Evolutionary conservation across 1,139 yeast genomes (phyloP).

Genomic region (Nakaseomyces kungkrabaensis): DNA sequence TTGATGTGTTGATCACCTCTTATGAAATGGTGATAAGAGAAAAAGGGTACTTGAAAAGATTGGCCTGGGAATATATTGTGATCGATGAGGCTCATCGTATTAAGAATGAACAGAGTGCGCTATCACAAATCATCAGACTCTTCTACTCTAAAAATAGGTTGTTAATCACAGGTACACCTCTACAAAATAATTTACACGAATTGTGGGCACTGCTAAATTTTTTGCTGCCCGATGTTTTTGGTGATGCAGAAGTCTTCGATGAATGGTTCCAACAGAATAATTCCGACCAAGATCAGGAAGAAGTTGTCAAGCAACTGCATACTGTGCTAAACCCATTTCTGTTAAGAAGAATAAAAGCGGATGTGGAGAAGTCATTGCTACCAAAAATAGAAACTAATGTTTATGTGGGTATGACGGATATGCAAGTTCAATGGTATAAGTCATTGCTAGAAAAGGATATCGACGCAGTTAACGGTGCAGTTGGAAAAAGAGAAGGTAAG

Average conservation of each 20-base stretch:
- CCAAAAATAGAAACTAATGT: constrained; percentile 69
- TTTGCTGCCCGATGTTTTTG: constrained; percentile 66
- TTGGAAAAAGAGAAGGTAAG: constrained; percentile 64
- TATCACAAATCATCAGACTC: constrained; percentile 65
- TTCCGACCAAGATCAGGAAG: constrained; percentile 41
- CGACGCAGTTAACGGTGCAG: constrained; percentile 75
- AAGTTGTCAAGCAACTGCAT: constrained; percentile 76
- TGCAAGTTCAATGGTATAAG: constrained; percentile 72
- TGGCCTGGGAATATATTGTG: constrained; percentile 65
- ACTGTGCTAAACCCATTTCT: constrained; percentile 74
- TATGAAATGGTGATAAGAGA: constrained; percentile 73
- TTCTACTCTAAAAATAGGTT: constrained; percentile 62
- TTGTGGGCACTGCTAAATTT: constrained; percentile 73
- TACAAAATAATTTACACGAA: constrained; percentile 70
- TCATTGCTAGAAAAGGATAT: constrained; percentile 68
- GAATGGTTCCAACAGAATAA: constrained; percentile 50
- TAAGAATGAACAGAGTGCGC: constrained; percentile 63
- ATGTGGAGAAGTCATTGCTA: constrained; percentile 65
- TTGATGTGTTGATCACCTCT: constrained; percentile 65
- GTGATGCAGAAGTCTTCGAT: constrained; percentile 65
- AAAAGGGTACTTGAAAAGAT: constrained; percentile 51
- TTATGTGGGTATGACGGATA: constrained; percentile 63
- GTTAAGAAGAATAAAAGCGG: constrained; percentile 65
- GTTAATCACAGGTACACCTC: constrained; percentile 71
- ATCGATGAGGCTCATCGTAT: constrained; percentile 80